These are phyloP conservation scores for Aspergillus jensenii DNA, from an alignment of 2,329 filamentous ascomycete species.

Conservation along the genomic window DNA sequence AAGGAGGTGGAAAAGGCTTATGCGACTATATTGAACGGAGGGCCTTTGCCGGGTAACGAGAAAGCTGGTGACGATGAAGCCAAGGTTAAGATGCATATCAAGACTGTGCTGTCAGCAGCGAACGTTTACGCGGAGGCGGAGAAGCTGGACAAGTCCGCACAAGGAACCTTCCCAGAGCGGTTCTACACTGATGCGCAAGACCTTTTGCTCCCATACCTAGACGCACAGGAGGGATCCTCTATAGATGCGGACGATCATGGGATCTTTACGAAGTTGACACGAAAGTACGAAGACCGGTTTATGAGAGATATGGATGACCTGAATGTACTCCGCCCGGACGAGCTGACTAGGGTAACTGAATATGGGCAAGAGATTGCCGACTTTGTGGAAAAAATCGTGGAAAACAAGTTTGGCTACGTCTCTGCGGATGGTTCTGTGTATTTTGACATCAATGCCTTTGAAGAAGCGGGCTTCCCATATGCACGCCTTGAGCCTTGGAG, in stretches of 20 bases:
- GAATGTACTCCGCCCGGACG: slow-evolving; percentile 80
- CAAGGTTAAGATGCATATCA: slow-evolving; percentile 87
- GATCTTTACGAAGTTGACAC: slow-evolving; percentile 86
- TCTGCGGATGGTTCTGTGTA: slow-evolving; percentile 81
- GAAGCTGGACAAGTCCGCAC: slow-evolving; percentile 18
- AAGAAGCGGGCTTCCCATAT: slow-evolving; percentile 80
- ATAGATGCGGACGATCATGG: slow-evolving; percentile 62
- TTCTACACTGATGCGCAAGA: slow-evolving; percentile 63
- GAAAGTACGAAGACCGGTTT: slow-evolving; percentile 84
- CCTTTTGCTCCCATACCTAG: slow-evolving; percentile 79
- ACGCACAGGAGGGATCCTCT: slow-evolving; percentile 58
- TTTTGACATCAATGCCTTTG: slow-evolving; percentile 86
- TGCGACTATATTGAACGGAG: slow-evolving; percentile 54
- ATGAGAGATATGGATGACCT: slow-evolving; percentile 82
- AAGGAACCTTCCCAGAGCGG: slow-evolving; percentile 33
- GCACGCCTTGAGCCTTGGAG: slow-evolving; percentile 83
- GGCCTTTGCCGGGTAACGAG: slow-evolving; percentile 53
- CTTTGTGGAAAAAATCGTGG: slow-evolving; percentile 79
- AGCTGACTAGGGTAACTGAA: slow-evolving; percentile 86
- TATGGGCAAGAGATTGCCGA: slow-evolving; percentile 83
- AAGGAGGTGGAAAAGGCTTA: slow-evolving; percentile 53
- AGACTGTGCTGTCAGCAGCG: slow-evolving; percentile 57
- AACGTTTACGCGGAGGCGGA: slow-evolving; percentile 47
- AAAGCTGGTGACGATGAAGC: slow-evolving; percentile 74
- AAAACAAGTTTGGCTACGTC: slow-evolving; percentile 81